Evolutionary conservation across 257 asterid genomes (phyloP).

Genomic region (Euphrasia confusa): DNA sequence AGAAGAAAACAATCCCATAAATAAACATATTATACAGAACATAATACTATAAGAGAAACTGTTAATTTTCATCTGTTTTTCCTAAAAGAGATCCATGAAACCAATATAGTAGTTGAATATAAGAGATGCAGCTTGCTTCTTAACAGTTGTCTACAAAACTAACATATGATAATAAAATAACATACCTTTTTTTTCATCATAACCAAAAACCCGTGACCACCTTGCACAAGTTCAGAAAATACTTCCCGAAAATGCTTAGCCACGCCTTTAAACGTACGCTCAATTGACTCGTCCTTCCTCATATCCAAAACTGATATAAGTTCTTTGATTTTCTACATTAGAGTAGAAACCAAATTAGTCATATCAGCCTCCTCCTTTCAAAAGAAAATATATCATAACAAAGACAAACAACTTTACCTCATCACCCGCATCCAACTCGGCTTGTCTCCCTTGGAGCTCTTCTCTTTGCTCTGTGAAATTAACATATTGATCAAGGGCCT

Average conservation of each 20-base stretch:
- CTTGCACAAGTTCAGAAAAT: conserved; percentile 96
- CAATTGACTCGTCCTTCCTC: conserved; percentile 99
- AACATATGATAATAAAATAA: conserved; percentile 22
- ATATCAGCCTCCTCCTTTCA: conserved; percentile 18
- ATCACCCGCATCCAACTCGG: conserved; percentile 94
- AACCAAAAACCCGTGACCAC: conserved; percentile 87
- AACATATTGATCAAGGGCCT: conserved; percentile 95
- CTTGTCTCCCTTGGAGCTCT: conserved; percentile 91
- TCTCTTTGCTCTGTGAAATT: conserved; percentile 96
- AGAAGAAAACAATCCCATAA: not conserved
- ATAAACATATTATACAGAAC: not conserved
- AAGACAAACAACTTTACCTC: conserved; percentile 48
- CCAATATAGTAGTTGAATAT: conserved; percentile 16
- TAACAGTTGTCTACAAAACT: conserved; percentile 4
- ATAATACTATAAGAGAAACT: too few relatives aligned
- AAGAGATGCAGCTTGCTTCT: not conserved
- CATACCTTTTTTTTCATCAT: conserved; percentile 98
- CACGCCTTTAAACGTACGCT: conserved; percentile 97
- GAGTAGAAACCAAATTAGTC: conserved; percentile 20
- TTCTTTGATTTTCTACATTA: conserved; percentile 87
- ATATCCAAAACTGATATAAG: conserved; percentile 87
- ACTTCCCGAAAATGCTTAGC: conserved; percentile 97
- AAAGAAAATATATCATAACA: conserved; percentile 19
- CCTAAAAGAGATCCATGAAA: conserved; percentile 16
- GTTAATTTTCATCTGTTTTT: too few relatives aligned